Percentiles rank a stretch among this genome's conserved stretches.
These are phyloP conservation scores for Suillus sp. DNA, from an alignment of 768 basidiomycete genomes.

Conservation along the genomic window DNA sequence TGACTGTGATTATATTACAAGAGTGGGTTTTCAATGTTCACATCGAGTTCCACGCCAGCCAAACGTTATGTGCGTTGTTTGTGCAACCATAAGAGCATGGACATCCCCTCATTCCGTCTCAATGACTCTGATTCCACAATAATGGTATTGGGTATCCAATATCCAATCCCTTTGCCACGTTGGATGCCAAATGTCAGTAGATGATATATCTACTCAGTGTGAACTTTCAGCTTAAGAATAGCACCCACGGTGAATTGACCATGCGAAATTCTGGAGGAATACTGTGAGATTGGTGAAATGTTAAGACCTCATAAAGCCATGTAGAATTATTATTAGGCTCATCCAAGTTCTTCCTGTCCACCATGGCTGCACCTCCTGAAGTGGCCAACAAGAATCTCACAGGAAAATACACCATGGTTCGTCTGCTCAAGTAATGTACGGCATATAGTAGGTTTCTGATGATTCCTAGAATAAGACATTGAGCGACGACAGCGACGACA, in stretches of 20 bases:
- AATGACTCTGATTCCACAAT: too few species aligned
- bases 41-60: too few species aligned
- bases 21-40: too few species aligned
- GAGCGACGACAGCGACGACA: slow-evolving; percentile 60
- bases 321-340: neutral
- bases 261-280: neutral
- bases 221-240: neutral
- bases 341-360: slow-evolving; percentile 10
- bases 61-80: neutral
- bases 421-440: slow-evolving; percentile 8
- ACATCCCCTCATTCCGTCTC: too few species aligned
- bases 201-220: too few species aligned
- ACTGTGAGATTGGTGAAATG: neutral
- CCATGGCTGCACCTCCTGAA: slow-evolving; percentile 67
- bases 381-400: slow-evolving; percentile 61
- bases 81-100: too few species aligned
- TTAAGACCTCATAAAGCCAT: neutral
- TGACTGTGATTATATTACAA: too few species aligned
- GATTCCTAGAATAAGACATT: slow-evolving; percentile 62
- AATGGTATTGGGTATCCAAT: neutral
- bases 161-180: neutral
- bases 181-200: too few species aligned
- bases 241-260: neutral
- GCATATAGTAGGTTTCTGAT: neutral
- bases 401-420: slow-evolving; percentile 66